These are phyloP conservation scores for Claviceps paspali DNA, from an alignment of 2,329 filamentous ascomycete species.

Conservation along the genomic window DNA sequence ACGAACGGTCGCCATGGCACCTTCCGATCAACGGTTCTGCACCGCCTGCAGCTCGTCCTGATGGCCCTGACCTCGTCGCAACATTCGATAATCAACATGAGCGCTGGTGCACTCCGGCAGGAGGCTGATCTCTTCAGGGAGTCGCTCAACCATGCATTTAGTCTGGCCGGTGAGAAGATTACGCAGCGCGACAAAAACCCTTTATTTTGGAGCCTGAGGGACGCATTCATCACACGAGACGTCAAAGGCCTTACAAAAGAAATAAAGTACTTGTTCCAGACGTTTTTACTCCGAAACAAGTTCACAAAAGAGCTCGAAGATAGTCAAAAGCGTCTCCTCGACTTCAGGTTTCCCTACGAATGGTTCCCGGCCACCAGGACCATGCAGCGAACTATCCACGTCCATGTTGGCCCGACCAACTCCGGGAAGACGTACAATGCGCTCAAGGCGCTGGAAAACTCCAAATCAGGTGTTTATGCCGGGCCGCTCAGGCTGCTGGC, in stretches of 20 bases:
- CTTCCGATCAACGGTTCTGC: slow-evolving; percentile 20
- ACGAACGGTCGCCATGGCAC: slow-evolving; percentile 16
- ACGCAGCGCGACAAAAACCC: slow-evolving; percentile 31
- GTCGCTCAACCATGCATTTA: slow-evolving; percentile 28
- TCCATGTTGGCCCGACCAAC: slow-evolving; percentile 94
- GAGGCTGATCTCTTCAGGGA: slow-evolving; percentile 31
- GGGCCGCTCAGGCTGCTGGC: slow-evolving; percentile 79
- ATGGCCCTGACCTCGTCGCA: no score
- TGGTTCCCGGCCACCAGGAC: slow-evolving; percentile 80
- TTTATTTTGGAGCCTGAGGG: slow-evolving; percentile 41
- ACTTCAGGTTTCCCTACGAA: slow-evolving; percentile 76
- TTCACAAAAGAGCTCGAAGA: slow-evolving; percentile 41
- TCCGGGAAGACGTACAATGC: slow-evolving; percentile 97
- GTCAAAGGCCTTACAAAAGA: slow-evolving; percentile 35
- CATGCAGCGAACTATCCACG: slow-evolving; percentile 68
- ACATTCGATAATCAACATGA: slow-evolving; percentile 15
- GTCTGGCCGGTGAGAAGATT: slow-evolving; percentile 24
- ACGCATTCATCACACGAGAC: slow-evolving; percentile 42
- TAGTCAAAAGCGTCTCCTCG: slow-evolving; percentile 53
- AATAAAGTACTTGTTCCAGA: slow-evolving; percentile 54
- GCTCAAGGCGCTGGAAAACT: slow-evolving; percentile 65
- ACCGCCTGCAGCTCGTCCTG: slow-evolving; percentile 22
- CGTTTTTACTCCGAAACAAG: slow-evolving; percentile 40
- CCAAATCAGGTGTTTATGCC: slow-evolving; percentile 69
- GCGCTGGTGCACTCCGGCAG: slow-evolving; percentile 25